Evolutionary conservation across 2,329 filamentous ascomycete genomes (phyloP), one percentile per base, ranked within the genome.

Genomic region (Pseudogymnoascus sp.): DNA sequence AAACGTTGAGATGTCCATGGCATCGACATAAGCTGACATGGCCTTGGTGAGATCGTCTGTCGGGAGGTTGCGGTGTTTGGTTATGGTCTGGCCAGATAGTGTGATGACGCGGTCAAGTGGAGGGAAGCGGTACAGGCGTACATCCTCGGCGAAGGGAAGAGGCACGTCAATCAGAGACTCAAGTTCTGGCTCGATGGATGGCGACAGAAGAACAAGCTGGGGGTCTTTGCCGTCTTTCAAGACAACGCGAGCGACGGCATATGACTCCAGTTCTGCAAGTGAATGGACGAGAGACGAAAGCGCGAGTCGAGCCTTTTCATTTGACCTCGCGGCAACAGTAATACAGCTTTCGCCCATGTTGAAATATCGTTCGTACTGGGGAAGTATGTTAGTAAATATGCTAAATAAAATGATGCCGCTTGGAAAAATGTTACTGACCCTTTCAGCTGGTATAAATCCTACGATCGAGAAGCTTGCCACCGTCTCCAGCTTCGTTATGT

Each of bases 21-120:
- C 85, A 73, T 97, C 91, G 6, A 99, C 91, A 69, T 93, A 97
- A 66, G 91, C 85, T 73, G 87, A 88, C 92, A 99, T 97, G 1
- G 91, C 88, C 59, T 87, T 78, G 62, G 84, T 82, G 23, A 99
- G 80, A 33, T 90, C 84, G 1, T 89, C 81, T 8, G 79, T 87
- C 0, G 94, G 94, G 1, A 99, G 79, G 65, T 95, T 87, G 37
- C 91, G 88, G 67, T 99, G 92, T 69, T 93, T 86, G 10, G 84
- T 90, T 59, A 97, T 78, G 7, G 84, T 82, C 67, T 90, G 89
- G 0, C 93, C 93, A 10, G 87, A 91, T n/a, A 95, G 82, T 0
- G 92, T 97, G 65, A 96, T 78, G 28, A 97, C 88, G 66, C 85
- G 89, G 72, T 96, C 92, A 10, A 99, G 78, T 0, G 93, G 91